A percentile compares a stretch with the other conserved stretches of the same genome.
Conservation (phyloP, 495 filamentous ascomycete species). For the Pseudoneurospora amorphoporcata region DNA sequence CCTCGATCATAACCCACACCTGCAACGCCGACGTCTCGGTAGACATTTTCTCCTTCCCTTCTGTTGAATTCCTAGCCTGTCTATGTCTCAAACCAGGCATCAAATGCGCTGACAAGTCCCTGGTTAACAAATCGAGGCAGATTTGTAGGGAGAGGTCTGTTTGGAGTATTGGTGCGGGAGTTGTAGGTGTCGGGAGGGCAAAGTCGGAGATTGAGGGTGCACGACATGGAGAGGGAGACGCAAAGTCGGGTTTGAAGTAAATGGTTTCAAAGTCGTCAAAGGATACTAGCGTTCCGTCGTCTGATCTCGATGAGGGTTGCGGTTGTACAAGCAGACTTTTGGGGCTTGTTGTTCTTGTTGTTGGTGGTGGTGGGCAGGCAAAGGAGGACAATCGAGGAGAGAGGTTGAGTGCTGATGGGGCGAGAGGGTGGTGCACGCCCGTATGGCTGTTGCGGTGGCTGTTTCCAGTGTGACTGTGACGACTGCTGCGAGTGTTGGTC, state of each 20-base stretch:
- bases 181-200: neutral
- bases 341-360: constrained; percentile 2
- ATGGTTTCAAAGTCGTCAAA: constrained; percentile 29
- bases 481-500: neutral
- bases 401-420: neutral
- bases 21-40: constrained; percentile 43
- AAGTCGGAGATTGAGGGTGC: constrained; percentile 1
- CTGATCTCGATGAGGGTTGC: constrained; percentile 24
- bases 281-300: constrained; percentile 34
- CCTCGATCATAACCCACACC: constrained; percentile 45
- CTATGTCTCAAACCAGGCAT: neutral
- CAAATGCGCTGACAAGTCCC: constrained; percentile 29
- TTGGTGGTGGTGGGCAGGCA: neutral
- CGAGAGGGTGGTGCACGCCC: neutral
- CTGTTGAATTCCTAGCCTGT: neutral
- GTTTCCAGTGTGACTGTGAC: neutral
- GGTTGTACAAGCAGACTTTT: neutral
- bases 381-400: neutral
- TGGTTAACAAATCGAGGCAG: constrained; percentile 31
- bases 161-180: neutral
- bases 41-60: constrained; percentile 2
- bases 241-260: constrained; percentile 29
- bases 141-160: constrained; percentile 18
- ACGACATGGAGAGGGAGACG: constrained; percentile 14
- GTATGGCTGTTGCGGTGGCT: neutral